These are phyloP conservation scores for Claviceps sp. DNA, from an alignment of 2,329 filamentous ascomycete genomes.

Conservation along the genomic window DNA sequence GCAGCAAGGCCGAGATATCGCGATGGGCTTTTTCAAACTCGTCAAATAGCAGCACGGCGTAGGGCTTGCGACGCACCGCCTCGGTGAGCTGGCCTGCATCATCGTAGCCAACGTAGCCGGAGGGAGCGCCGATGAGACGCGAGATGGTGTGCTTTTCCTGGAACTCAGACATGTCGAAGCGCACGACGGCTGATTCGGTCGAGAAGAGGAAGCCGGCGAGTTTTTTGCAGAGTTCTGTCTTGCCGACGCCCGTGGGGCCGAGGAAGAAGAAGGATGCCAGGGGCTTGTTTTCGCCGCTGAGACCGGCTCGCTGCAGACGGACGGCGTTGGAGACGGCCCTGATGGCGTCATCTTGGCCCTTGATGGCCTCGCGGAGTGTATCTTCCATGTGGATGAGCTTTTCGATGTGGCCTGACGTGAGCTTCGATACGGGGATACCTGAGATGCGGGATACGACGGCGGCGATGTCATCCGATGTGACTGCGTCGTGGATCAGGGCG, in stretches of 20 bases:
- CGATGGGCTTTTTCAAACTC: conserved; percentile 97
- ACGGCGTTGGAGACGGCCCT: conserved; percentile 86
- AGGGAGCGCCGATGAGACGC: conserved; percentile 79
- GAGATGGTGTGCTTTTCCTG: conserved; percentile 96
- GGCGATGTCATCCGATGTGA: conserved; percentile 91
- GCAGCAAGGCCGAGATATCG: conserved; percentile 80
- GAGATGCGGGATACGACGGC: conserved; percentile 82
- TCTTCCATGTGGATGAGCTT: conserved; percentile 96
- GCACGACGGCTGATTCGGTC: conserved; percentile 76
- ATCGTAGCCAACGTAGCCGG: conserved; percentile 92
- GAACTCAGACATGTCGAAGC: conserved; percentile 97
- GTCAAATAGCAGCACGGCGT: conserved; percentile 87
- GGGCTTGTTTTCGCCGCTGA: conserved; percentile 83
- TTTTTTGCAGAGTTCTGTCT: conserved; percentile 95
- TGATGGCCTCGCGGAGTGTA: conserved; percentile 65
- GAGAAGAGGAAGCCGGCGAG: conserved; percentile 88
- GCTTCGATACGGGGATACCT: conserved; percentile 81
- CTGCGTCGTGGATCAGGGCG: conserved; percentile 76
- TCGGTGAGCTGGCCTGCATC: conserved; percentile 94
- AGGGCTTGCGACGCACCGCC: conserved; percentile 86
- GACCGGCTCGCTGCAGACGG: conserved; percentile 79
- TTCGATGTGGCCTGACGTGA: conserved; percentile 87
- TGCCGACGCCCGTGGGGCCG: conserved; percentile 90
- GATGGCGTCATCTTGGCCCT: conserved; percentile 88
- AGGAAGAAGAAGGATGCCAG: conserved; percentile 96